Evolutionary conservation across 768 basidiomycete genomes (phyloP), one percentile per base, ranked within the genome.

Genomic region (Serendipita sp.): DNA sequence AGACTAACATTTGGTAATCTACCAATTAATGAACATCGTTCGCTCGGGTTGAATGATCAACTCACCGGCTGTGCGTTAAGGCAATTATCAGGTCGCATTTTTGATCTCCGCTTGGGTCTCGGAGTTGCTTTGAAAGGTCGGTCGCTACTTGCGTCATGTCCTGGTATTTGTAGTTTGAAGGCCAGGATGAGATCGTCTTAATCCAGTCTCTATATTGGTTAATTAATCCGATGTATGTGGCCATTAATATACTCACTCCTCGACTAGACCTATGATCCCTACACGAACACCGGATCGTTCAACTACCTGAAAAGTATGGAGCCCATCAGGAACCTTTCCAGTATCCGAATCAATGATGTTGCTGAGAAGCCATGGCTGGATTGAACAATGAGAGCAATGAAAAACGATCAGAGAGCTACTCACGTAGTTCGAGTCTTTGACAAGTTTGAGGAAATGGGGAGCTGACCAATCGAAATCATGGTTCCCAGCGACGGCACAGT

Each of bases 401-500:
- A n/a, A n/a, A n/a, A n/a, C n/a, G n/a, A n/a, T n/a, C n/a, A n/a
- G n/a, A n/a, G n/a, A n/a, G n/a, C n/a, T 26, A 76, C 84, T 66
- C 67, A 89, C 89, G 73, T 92, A 94, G 17, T 74, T 81, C 3
- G 84, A 86, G 64, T 88, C 85, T 43, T 79, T 67, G 51, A 93
- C 78, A 24, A 96, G 77, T 67, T 72, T 73, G 1, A 69, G 69
- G 9, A 75, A 66, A 60, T 74, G 73, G 1, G 74, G 70, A 74
- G 53, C 63, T 86, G 87, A 88, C 66, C 88, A 90, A 72, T 94
- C 92, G 71, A 93, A 93, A 67, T 94, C 92, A 66, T 96, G 92
- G 70, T 96, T 94, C 3, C 90, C 91, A 62, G 87, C 82, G 64
- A 91, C 75, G 4, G 91, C 80, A 41, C 85, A 82, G 71, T 94